A percentile compares a stretch with the other conserved stretches of the same genome.
phyloP scores from a whole-genome alignment of 768 basidiomycete genomes.

The Russula brevipes region DNA sequence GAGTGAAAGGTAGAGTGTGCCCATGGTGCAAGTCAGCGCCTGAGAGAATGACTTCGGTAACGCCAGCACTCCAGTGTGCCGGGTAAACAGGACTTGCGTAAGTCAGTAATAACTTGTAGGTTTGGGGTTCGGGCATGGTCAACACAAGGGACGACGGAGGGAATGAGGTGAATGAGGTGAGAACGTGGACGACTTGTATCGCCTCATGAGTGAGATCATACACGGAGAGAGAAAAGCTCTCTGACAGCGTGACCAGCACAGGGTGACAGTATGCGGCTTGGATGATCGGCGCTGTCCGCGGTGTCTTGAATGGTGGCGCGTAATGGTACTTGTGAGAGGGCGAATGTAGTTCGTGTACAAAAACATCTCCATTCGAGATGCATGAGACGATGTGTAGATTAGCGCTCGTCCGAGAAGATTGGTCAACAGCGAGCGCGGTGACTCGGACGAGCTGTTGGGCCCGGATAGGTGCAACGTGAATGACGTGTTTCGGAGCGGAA shows the following conservation, averaged over 20 bases:
- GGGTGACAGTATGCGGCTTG: slow-evolving; percentile 77
- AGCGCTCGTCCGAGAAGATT: slow-evolving; percentile 50
- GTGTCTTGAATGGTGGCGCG: slow-evolving; percentile 38
- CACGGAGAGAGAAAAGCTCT: slow-evolving; percentile 61
- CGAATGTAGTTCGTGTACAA: slow-evolving; percentile 49
- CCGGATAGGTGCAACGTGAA: slow-evolving; percentile 42
- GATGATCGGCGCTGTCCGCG: slow-evolving; percentile 44
- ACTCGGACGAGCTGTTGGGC: slow-evolving; percentile 38
- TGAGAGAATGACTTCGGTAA: slow-evolving; percentile 70
- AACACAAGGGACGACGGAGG: slow-evolving; percentile 79
- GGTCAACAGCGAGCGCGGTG: slow-evolving; percentile 68
- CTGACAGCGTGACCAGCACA: slow-evolving; percentile 65
- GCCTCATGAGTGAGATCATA: slow-evolving; percentile 56
- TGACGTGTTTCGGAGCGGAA: slow-evolving; percentile 34
- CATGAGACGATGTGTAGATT: slow-evolving; percentile 51
- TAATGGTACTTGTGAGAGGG: slow-evolving; percentile 43
- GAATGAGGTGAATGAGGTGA: slow-evolving; percentile 72
- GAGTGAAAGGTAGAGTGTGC: slow-evolving; percentile 18
- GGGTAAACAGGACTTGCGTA: slow-evolving; percentile 79
- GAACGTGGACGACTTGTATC: slow-evolving; percentile 55
- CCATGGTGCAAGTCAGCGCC: slow-evolving; percentile 3
- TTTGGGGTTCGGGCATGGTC: slow-evolving; percentile 50
- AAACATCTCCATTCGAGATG: slow-evolving; percentile 65
- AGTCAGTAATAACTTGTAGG: slow-evolving; percentile 69
- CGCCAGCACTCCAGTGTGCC: slow-evolving; percentile 72